Evolutionary conservation across 78 protist genomes (phyloP).

Genomic region (Diacronema lutheri): DNA sequence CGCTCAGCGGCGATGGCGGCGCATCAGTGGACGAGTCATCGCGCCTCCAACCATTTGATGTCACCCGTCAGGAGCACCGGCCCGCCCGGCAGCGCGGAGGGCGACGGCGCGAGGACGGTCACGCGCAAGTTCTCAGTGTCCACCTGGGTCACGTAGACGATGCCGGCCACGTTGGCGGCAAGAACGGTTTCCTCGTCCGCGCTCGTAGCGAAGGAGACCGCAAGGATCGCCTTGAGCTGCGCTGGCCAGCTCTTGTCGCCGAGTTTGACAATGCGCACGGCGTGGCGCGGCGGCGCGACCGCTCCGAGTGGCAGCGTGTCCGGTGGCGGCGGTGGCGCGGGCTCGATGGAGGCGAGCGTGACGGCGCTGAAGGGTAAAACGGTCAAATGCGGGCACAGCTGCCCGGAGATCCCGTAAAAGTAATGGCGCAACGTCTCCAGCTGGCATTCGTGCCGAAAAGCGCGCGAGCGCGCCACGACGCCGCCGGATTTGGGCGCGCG

Average conservation of each 20-base stretch:
- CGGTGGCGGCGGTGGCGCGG: not conserved
- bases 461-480: not conserved
- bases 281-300: not conserved
- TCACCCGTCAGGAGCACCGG: too few relatives aligned
- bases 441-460: not conserved
- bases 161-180: not conserved
- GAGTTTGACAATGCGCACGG: not conserved
- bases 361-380: not conserved
- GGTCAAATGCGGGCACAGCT: not conserved
- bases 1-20: too few relatives aligned
- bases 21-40: too few relatives aligned
- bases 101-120: too few relatives aligned
- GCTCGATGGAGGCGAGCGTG: not conserved
- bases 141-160: not conserved
- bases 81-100: too few relatives aligned
- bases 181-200: not conserved
- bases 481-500: not conserved
- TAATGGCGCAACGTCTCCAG: not conserved
- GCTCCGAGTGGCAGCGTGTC: slow-evolving; percentile 5
- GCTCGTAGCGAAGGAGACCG: not conserved
- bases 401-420: not conserved
- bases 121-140: not conserved
- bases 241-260: not conserved
- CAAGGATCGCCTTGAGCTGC: not conserved
- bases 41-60: too few relatives aligned